phyloP scores from a whole-genome alignment of 345 rosid species.

The Camelina laxa region DNA sequence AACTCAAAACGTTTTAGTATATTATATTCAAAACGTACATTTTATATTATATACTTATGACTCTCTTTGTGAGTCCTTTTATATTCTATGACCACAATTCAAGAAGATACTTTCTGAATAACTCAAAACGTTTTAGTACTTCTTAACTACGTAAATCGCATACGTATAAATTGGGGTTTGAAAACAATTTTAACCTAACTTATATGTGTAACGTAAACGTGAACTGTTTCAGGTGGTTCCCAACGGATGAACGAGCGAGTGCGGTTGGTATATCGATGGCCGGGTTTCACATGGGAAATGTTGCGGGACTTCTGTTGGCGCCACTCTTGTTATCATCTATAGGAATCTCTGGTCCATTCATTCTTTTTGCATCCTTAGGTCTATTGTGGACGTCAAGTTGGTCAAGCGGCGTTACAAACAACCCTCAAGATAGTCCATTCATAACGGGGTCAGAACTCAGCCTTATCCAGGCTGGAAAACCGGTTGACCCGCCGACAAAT shows the following conservation, averaged over 20 bases:
- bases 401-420: constrained; percentile 61
- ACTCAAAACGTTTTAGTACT: not conserved
- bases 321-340: constrained; percentile 75
- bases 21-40: too few relatives aligned
- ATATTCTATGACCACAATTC: constrained; percentile 70
- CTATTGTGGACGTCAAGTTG: constrained; percentile 71
- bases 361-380: constrained; percentile 79
- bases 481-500: constrained; percentile 35
- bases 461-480: constrained; percentile 76
- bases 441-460: constrained; percentile 64
- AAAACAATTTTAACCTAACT: not conserved
- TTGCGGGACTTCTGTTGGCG: constrained; percentile 74
- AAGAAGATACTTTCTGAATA: not conserved
- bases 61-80: constrained; percentile 62
- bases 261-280: constrained; percentile 96
- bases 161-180: not conserved
- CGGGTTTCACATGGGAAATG: constrained; percentile 96
- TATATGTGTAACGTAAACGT: too few relatives aligned
- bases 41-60: too few relatives aligned
- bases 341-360: constrained; percentile 79
- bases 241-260: constrained; percentile 77
- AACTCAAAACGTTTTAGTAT: too few relatives aligned
- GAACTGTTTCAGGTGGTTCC: constrained; percentile 69
- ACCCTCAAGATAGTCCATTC: constrained; percentile 70
- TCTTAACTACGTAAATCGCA: not conserved